Evolutionary conservation across 176 grass and related monocot genomes (phyloP), one percentile per base, ranked within the genome.

Genomic region (Bonia amplexicaulis): DNA sequence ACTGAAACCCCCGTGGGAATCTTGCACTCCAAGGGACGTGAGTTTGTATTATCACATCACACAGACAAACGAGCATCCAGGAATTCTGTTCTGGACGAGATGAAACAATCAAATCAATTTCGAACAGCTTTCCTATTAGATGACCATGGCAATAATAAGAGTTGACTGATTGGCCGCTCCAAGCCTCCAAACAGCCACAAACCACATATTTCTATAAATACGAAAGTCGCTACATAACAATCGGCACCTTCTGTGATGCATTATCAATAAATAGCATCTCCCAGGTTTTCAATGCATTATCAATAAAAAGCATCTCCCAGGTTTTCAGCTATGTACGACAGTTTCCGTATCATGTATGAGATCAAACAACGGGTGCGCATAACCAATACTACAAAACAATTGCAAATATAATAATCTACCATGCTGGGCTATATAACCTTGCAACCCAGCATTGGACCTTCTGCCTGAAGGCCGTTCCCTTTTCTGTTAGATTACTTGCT

Each of bases 401-500:
- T 66, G 73, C 66, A 37, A 67, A 48, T 64, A 74, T 69, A 80
- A 74, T 60, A 68, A 74, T 74, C 80, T 74, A 84, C 49, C 74
- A 74, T 62, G 75, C 85, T 74, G 74, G 75, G 60, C 44, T 58
- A 35, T 48, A 35, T 73, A 76, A 76, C 73, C 51, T 82, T 82
- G 61, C 10, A 77, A 77, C 53, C 52, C 64, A 77, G 52, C 80
- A 69, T 27, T 60, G 73, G 52, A 82, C 75, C 89, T 80, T 60
- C 84, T 29, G 25, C 62, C 75, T 75, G 74, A 90, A 80, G 80
- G 74, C 62, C 66, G 65, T 66, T 19, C 31, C 84, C 27, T 74
- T 83, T 58, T 84, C 68, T 87, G 80, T 87, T 84, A 87, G 75
- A 73, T 31, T 87, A 83, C 74, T 66, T 33, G 61, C 67, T 82